Evolutionary conservation across 169 alveolate genomes (phyloP), one percentile per base, ranked within the genome.

Genomic region (Hammondia hammondi): DNA sequence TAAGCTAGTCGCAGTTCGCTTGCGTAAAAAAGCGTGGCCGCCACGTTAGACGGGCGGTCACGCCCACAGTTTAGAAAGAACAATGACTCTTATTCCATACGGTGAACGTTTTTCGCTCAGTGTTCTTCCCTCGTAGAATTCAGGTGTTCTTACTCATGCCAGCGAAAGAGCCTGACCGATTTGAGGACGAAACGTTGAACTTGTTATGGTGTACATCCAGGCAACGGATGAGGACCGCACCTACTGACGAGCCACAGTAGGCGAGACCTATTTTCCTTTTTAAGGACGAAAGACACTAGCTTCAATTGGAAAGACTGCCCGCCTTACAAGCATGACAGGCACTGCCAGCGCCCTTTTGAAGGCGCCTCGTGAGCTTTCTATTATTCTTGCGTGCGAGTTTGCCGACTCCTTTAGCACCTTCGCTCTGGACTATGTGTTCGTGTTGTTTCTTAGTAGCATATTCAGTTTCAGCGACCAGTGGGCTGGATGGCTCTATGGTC

Each of bases 321-420:
- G 4, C 32, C 32, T 21, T 67, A 67, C 32, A 67, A 67, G 77
- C 77, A 67, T 67, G 77, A 32, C 87, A 77, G 32, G 87, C 87
- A 77, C 56, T 39, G 37, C 43, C 21, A 17, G 90, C 29, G 70
- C 90, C 70, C 77, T 92, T 61, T 35, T 45, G 48, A 77, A 37
- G 73, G 88, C 93, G 19, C 96, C 94, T 3, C 89, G 93, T 7
- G 93, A 94, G 39, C 92, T 94, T 3, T 39, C 57, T 4, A 3
- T 94, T 91, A 32, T 82, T 17, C 81, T 71, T 43, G 91, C 89
- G 21, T 94, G 96, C 94, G 96, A 94, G 37, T 94, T 71, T 81
- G 93, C 93, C 12, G 96, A 94, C 84, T 94, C 96, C 43, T 94
- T 89, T 57, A 87, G 94, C 81, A 87, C 72, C 32, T 94, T 94